Evolutionary conservation across 345 rosid genomes (phyloP).

Genomic region (Aquilaria yunnanensis): DNA sequence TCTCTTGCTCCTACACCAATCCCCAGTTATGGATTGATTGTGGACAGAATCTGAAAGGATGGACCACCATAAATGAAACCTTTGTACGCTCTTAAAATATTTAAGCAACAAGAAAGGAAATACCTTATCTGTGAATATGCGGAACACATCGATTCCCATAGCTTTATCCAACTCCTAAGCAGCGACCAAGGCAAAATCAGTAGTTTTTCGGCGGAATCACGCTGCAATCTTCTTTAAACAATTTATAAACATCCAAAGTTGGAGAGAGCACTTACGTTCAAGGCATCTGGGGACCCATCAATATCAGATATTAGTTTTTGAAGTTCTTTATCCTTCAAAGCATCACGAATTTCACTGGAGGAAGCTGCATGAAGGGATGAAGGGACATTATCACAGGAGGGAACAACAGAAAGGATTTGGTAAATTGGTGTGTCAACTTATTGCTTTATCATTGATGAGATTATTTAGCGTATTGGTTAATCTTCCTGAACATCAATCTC

Average conservation of each 20-base stretch:
- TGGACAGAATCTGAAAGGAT: slow-evolving; percentile 33
- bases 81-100: background rate
- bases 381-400: background rate
- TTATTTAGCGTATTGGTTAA: too few relatives aligned
- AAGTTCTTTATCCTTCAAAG: slow-evolving; percentile 38
- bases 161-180: slow-evolving; percentile 53
- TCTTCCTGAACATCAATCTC: too few relatives aligned
- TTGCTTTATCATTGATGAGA: too few relatives aligned
- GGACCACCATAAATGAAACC: background rate
- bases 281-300: slow-evolving; percentile 37
- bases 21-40: slow-evolving; percentile 14
- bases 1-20: background rate
- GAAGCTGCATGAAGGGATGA: slow-evolving; percentile 34
- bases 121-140: slow-evolving; percentile 50
- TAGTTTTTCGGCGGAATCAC: background rate
- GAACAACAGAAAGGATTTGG: too few relatives aligned
- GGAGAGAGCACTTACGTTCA: slow-evolving; percentile 30
- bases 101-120: background rate
- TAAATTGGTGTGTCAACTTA: too few relatives aligned
- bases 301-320: slow-evolving; percentile 31
- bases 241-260: background rate
- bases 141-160: slow-evolving; percentile 43
- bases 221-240: too few relatives aligned
- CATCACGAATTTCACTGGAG: slow-evolving; percentile 39
- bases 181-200: slow-evolving; percentile 13